Evolutionary conservation across 306 rosid species (phyloP), one percentile per base, ranked within the genome.

Genomic region (Ormosia semicastrata): DNA sequence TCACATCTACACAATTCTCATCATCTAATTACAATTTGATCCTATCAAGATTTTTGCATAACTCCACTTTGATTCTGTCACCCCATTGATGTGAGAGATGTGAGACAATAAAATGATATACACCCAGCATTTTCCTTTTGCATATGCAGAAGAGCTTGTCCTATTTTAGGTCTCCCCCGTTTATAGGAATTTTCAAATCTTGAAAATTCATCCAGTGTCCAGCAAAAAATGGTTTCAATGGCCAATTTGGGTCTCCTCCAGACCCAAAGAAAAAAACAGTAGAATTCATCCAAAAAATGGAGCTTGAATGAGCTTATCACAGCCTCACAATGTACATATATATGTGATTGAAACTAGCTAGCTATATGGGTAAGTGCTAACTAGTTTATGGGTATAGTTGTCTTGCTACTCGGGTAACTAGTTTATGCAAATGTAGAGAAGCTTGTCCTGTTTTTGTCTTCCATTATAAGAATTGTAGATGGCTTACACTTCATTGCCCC

Each of bases 401-500:
- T 77, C 40, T 70, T 79, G 64, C 71, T 58, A 12, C 14, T 44
- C 17, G 65, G 65, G 78, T 6, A 80, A 59, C 72, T 17, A 49
- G 32, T 60, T 80, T 7, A 72, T 53, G 71, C 11, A 80, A 71
- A 71, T 60, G 79, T 0, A 30, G 12, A 58, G 70, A 71, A 43
- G 41, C 0, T 59, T 71, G 43, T 80, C 33, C 33, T 60, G 24
- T 71, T 81, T 49, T 71, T 49, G 41, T 15, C 32, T 14, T 4
- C 33, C 53, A 49, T 24, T 37, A 49, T 63, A 1, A 2, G 17
- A 39, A 65, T 17, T 67, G 39, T 52, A 49, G 17, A 67, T 73
- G 41, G 37, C 58, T 47, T 57, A 56, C 73, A 32, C 53, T 39
- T 75, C 68, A 66, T 62, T 43, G 8, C 12, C 30, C 50, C 18